Evolutionary conservation across 2,329 filamentous ascomycete species (phyloP), one percentile per base, ranked within the genome.

Genomic region (Ceratocystis smalleyi): DNA sequence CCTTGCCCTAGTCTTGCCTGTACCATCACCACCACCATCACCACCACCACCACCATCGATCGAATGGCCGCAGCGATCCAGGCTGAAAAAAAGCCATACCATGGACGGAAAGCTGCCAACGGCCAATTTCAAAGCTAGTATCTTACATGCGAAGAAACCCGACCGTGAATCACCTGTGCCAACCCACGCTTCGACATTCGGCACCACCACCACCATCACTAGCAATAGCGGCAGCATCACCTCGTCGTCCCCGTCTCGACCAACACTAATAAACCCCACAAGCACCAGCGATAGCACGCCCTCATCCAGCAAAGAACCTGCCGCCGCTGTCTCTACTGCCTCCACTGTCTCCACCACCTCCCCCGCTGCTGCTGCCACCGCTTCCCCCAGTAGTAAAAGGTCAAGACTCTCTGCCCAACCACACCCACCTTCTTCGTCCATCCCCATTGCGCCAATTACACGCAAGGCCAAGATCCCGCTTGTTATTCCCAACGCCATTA

Each of bases 21-120:
- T 43, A 19, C 40, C 55, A 17, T 59, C 59, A 8, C 62, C 65
- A 35, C 27, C 27, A 4, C 49, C 57, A 4, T 4, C 22, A 5
- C 60, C 64, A 43, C 61, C 61, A 24, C 59, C 63, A 30, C 60
- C 65, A 22, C 62, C 65, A 35, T 62, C 62, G 49, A 51, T 60
- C 51, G 65, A 63, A 63, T 65, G 65, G 59, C 63, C 62, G 17
- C 62, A 55, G 40, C 40, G 49, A 45, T 30, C 24, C 51, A 10
- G 40, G 30, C 64, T 57, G 19, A 30, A 45, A 12, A 63, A 61
- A 55, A 51, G 62, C 54, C 65, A 66, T 62, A 66, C 62, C 24
- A 66, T 66, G 65, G 62, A 66, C 47, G 65, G 64, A 62, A 63
- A 62, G 27, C 54, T 66, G 59, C 61, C 65, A 30, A 43, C 61